Evolutionary conservation across 768 basidiomycete genomes (phyloP), one percentile per base, ranked within the genome.

Genomic region (Suillus ampliporus): DNA sequence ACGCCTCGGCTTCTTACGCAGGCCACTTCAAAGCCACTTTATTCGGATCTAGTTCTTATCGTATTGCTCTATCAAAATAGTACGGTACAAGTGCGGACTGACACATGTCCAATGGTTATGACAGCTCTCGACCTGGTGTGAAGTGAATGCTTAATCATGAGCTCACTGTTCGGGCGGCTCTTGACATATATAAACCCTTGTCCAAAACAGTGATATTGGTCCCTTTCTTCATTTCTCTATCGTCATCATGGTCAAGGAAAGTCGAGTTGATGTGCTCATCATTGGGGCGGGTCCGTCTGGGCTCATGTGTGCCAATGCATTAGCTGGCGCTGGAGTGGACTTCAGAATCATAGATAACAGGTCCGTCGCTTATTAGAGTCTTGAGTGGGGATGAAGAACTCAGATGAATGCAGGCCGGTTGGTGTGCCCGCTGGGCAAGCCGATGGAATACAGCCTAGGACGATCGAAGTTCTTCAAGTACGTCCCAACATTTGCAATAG

Each of bases 261-360:
- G 48, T 46, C 67, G 76, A 2, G 79, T 81, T 19, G 83, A 85
- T 63, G 83, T 85, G 35, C 72, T 84, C 62, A 66, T 84, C 59
- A 71, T 84, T 31, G 83, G 83, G 15, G 83, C 84, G 67, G 84
- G 82, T 60, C 83, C 83, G 4, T 78, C 82, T 7, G 86, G 91
- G 3, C 72, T 91, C 4, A 90, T 92, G 89, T 88, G 86, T 62
- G 85, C 84, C 28, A 87, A 88, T 56, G 83, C 78, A 34, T 77
- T 86, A 19, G 78, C 77, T 11, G 70, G 68, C 26, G 82, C 80
- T 5, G 83, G 84, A 8, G 70, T 77, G 17, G 74, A 80, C 54
- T 77, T 83, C 19, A 78, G 82, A 40, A 78, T 86, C 54, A 72
- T 86, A 8, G 84, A 86, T 61, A 76, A 80, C 63, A 76, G 82